A percentile compares a stretch with the other conserved stretches of the same genome.
Evolutionary conservation across 2,329 filamentous ascomycete species (phyloP).

Genomic region (Thermoascus crustaceus): DNA sequence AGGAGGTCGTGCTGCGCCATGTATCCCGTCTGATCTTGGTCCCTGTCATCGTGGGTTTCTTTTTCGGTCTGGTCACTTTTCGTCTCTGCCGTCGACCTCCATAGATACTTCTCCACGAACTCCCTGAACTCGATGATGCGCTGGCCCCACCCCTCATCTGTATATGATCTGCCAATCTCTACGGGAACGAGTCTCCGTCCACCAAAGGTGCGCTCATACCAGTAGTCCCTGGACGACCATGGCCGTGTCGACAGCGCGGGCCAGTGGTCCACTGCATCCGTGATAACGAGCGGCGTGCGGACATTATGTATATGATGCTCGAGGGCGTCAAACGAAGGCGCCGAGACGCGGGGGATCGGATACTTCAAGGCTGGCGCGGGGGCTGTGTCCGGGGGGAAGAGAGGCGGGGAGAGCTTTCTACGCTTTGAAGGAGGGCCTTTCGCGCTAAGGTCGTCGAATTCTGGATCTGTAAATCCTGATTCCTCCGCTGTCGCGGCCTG

Average conservation of each 20-base stretch:
- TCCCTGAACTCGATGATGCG: conserved; percentile 64
- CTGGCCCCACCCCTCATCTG: conserved; percentile 77
- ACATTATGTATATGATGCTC: conserved; percentile 48
- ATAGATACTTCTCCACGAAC: conserved; percentile 60
- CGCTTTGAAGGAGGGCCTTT: conserved; percentile 19
- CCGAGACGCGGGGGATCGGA: conserved; percentile 33
- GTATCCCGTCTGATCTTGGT: conserved; percentile 53
- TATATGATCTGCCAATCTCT: conserved; percentile 80
- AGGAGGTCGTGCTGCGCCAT: conserved; percentile 89
- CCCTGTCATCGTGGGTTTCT: conserved; percentile 11
- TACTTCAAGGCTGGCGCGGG: conserved; percentile 26
- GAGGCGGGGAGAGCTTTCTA: conserved; percentile 21
- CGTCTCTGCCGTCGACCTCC: conserved; percentile 11
- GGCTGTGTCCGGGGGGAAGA: conserved; percentile 26
- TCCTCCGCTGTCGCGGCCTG: conserved; percentile 14
- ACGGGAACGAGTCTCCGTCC: conserved; percentile 77
- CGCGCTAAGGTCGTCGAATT: conserved; percentile 5
- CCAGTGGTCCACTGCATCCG: conserved; percentile 60
- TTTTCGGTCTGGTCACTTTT: conserved; percentile 1
- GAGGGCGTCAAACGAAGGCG: conserved; percentile 52
- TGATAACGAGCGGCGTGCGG: conserved; percentile 60
- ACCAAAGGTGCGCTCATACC: conserved; percentile 63
- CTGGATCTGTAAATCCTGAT: neutral
- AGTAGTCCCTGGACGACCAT: conserved; percentile 69
- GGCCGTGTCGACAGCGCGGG: conserved; percentile 60